These are phyloP conservation scores for Stylonectria norvegica DNA, from an alignment of 2,329 filamentous ascomycete genomes.

Conservation along the genomic window DNA sequence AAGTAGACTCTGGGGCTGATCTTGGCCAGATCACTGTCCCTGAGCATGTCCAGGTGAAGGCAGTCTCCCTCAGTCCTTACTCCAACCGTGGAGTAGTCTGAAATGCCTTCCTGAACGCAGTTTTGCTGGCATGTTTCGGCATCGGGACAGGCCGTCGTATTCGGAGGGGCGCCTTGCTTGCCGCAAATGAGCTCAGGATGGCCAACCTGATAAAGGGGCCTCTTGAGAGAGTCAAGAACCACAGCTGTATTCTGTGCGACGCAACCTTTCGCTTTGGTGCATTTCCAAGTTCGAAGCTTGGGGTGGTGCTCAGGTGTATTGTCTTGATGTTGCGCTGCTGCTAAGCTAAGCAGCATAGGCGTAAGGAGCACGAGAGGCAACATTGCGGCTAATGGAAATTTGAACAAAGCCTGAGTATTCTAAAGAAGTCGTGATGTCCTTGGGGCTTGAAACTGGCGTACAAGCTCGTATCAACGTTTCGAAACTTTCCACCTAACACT, in stretches of 20 bases:
- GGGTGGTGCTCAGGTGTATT: not conserved
- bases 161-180: constrained; percentile 28
- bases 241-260: not conserved
- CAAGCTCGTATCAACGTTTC: too few species aligned
- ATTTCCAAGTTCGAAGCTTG: not conserved
- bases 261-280: not conserved
- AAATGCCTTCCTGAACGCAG: constrained; percentile 50
- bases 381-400: not conserved
- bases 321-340: not conserved
- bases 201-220: not conserved
- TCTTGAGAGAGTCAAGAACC: not conserved
- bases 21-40: constrained; percentile 16
- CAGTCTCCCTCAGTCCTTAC: constrained; percentile 30
- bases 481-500: too few species aligned
- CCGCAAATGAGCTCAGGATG: not conserved
- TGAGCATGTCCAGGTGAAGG: constrained; percentile 31
- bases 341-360: not conserved
- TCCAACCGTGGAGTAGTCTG: constrained; percentile 41
- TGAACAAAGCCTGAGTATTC: too few species aligned
- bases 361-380: not conserved
- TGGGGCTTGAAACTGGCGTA: too few species aligned
- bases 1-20: constrained; percentile 54
- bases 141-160: constrained; percentile 47
- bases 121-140: constrained; percentile 49
- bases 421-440: too few species aligned